Conservation (phyloP, 1,284 basidiomycete species). For the Marasmius tenuissimus region DNA sequence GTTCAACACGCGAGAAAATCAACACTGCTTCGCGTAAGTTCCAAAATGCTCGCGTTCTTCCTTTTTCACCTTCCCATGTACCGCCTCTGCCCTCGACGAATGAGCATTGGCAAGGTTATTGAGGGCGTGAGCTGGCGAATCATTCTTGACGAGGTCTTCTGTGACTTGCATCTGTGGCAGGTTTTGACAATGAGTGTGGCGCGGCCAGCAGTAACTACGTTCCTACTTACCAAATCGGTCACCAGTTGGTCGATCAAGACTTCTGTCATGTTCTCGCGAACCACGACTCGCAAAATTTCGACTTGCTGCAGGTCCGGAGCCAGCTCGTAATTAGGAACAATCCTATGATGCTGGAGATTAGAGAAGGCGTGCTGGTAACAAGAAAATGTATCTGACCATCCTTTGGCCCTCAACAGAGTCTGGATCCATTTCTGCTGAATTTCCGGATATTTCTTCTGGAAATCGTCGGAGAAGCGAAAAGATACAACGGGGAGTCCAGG, state of each 20-base stretch:
- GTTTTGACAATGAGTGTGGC: not conserved
- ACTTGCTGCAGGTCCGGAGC: slow-evolving; percentile 67
- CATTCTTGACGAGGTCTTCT: slow-evolving; percentile 45
- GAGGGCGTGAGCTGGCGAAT: slow-evolving; percentile 54
- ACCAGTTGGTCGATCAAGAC: slow-evolving; percentile 64
- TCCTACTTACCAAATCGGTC: slow-evolving; percentile 53
- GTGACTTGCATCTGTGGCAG: slow-evolving; percentile 52
- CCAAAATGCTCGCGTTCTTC: slow-evolving; percentile 51
- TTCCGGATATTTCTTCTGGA: slow-evolving; percentile 69
- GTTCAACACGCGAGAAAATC: not conserved
- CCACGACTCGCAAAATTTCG: slow-evolving; percentile 86
- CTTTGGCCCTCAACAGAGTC: slow-evolving; percentile 70
- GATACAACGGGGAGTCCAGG: slow-evolving; percentile 89
- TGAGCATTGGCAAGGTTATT: slow-evolving; percentile 36
- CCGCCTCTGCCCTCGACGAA: slow-evolving; percentile 34
- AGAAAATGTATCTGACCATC: slow-evolving; percentile 54
- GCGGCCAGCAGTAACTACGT: not conserved
- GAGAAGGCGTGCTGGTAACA: not conserved
- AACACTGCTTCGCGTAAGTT: slow-evolving; percentile 63
- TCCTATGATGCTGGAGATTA: slow-evolving; percentile 42
- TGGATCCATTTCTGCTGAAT: slow-evolving; percentile 92
- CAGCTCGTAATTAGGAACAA: slow-evolving; percentile 86
- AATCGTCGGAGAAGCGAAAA: slow-evolving; percentile 86
- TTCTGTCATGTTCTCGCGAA: slow-evolving; percentile 75
- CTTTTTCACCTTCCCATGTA: slow-evolving; percentile 38